phyloP scores from a whole-genome alignment of 108 stramenopile genomes.

The Cyclotella sp. region DNA sequence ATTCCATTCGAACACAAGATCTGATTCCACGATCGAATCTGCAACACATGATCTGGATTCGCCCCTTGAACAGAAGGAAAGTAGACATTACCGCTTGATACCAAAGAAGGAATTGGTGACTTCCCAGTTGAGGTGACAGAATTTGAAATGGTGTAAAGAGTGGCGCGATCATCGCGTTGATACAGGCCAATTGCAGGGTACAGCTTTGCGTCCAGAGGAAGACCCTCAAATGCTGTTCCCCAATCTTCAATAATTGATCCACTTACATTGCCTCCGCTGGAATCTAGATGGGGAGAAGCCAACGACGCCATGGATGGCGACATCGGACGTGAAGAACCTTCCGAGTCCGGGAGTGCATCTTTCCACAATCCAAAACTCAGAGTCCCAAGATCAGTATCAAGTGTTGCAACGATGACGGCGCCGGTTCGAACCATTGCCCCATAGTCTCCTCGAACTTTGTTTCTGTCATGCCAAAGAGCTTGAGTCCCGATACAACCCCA shows the following conservation, averaged over 20 bases:
- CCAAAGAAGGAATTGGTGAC: slow-evolving; percentile 10
- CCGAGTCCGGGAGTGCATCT: slow-evolving; percentile 33
- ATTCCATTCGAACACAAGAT: slow-evolving; percentile 60
- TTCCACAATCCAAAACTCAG: slow-evolving; percentile 84
- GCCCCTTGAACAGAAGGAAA: slow-evolving; percentile 45
- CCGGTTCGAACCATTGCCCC: slow-evolving; percentile 82
- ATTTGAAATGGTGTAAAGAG: slow-evolving; percentile 68
- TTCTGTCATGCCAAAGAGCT: slow-evolving; percentile 93
- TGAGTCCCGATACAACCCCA: slow-evolving; percentile 98
- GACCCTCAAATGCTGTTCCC: slow-evolving; percentile 88
- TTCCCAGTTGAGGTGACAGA: slow-evolving; percentile 24
- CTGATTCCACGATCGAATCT: slow-evolving; percentile 58
- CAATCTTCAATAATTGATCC: slow-evolving; percentile 77
- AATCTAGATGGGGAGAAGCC: slow-evolving; percentile 31
- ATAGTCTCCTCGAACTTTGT: slow-evolving; percentile 78
- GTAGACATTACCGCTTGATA: slow-evolving; percentile 60
- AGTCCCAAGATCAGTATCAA: slow-evolving; percentile 87
- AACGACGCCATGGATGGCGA: slow-evolving; percentile 55
- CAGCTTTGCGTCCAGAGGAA: slow-evolving; percentile 77
- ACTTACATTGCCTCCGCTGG: slow-evolving; percentile 35
- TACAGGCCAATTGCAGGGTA: slow-evolving; percentile 90
- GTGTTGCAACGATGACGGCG: slow-evolving; percentile 74
- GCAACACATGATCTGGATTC: slow-evolving; percentile 6
- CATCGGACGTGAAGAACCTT: slow-evolving; percentile 32
- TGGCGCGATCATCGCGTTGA: slow-evolving; percentile 81